Base-by-base conservation (phyloP, 2,329 filamentous ascomycete species). In the Rhynchosporium secalis region DNA sequence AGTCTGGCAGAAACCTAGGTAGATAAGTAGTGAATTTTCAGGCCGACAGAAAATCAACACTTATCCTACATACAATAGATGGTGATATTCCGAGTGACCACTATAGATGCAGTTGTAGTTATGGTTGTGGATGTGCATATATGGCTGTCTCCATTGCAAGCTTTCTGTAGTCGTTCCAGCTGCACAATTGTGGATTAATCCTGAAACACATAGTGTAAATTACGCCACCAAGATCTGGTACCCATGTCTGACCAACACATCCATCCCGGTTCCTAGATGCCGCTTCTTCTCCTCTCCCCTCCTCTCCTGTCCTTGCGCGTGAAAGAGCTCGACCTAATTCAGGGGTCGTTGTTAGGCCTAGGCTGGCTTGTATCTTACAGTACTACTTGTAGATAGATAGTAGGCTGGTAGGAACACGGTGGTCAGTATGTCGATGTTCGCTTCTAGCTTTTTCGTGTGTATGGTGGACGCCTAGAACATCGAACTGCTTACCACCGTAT, bases 231-330 rank as follows among this genome's bases (percentile, higher is more conserved):
- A 12, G 26, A 7, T 33, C 40, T 45, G 15, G 12, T 49, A 56
- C 28, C 52, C 38, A 12, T 56, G 52, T 56, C 38, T 31, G 54
- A 40, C 26, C 54, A 43, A 40, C n/a, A 56, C 38, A 31, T 31
- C 43, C 43, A 46, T 46, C 41, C 38, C 52, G 10, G 28, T 29
- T n/a, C 49, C 20, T 15, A 52, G 7, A 10, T 56, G 52, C 52
- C 52, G 40, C 52, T 38, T 56, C 52, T 38, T 33, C 15, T 56
- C 52, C 52, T 33, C 15, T 56, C 52, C 52, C n/a, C 15, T 56
- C 38, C 52, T 33, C 15, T 20, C 20, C 20, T 20, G 20, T 20
- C 1, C 20, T 20, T 20, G 54, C 29, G 29, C 26, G 4, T 20
- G 28, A n/a, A 28, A 15, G 38, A 56, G 52, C 38, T 43, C 38